phyloP scores from a whole-genome alignment of 2,329 filamentous ascomycete species.

The Fusarium mexicanum region DNA sequence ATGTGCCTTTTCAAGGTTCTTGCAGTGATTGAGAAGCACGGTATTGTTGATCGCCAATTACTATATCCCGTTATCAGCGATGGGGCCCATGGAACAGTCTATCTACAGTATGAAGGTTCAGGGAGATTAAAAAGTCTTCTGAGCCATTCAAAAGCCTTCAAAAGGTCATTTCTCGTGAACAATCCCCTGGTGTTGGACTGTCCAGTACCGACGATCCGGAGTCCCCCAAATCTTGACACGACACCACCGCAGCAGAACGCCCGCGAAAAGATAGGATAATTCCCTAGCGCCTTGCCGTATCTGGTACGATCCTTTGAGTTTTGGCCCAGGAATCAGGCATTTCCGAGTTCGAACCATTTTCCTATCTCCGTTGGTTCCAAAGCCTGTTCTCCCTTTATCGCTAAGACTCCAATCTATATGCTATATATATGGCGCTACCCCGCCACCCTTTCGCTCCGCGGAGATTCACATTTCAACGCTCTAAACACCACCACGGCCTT shows the following conservation, averaged over 20 bases:
- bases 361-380: constrained; percentile 29
- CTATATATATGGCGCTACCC: constrained; percentile 36
- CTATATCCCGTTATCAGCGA: background rate
- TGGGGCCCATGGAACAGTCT: background rate
- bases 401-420: constrained; percentile 3
- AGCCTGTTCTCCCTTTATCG: constrained; percentile 22
- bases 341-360: background rate
- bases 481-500: constrained; percentile 33
- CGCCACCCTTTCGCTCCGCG: constrained; percentile 36
- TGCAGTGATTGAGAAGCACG: background rate
- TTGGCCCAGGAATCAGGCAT: background rate
- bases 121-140: background rate
- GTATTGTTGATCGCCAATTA: background rate
- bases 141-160: background rate
- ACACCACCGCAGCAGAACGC: constrained; percentile 9
- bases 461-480: constrained; percentile 39
- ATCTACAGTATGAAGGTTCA: background rate
- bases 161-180: background rate
- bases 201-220: background rate
- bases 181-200: background rate
- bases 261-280: constrained; percentile 26
- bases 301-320: background rate
- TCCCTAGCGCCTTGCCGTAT: constrained; percentile 5
- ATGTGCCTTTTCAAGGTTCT: background rate
- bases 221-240: constrained; percentile 10